Conservation (phyloP, 139 green algal species). For the Desmodesmus armatus region DNA sequence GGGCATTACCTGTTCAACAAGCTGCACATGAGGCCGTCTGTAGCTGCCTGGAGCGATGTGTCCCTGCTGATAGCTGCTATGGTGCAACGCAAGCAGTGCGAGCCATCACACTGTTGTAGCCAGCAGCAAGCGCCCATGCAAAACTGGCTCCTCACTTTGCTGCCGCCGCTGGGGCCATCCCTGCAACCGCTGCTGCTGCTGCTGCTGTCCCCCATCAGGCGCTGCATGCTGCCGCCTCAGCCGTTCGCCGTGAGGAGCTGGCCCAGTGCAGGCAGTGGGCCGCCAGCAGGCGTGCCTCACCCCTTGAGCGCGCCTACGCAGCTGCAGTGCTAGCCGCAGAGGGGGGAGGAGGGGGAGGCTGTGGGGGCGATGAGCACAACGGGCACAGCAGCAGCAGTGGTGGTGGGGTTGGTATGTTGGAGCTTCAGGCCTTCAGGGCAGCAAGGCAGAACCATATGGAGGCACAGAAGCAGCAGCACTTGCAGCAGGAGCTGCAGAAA, state of each 20-base stretch:
- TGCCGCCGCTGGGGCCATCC: no score
- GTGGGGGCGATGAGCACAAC: no score
- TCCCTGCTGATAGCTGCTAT: not conserved
- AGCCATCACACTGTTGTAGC: not conserved
- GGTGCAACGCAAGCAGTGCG: not conserved
- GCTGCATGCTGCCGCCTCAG: not conserved
- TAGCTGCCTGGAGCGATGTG: not conserved
- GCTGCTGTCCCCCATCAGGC: constrained; percentile 3
- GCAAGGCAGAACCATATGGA: not conserved
- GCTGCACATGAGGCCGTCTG: not conserved
- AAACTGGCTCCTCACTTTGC: no score
- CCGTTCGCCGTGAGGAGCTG: not conserved
- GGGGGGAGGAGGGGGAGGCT: not conserved
- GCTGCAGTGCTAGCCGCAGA: constrained; percentile 12
- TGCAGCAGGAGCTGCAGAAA: not conserved
- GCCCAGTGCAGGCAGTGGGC: constrained; percentile 20
- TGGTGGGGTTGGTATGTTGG: not conserved
- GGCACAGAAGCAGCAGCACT: not conserved
- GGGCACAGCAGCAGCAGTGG: not conserved
- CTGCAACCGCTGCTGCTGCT: not conserved
- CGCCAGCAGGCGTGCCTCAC: not conserved
- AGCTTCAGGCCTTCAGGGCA: constrained; percentile 9
- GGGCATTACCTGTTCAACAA: not conserved
- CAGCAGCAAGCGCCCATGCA: not conserved
- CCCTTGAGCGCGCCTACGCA: constrained; percentile 46